phyloP scores from a whole-genome alignment of 345 rosid genomes.

The Rhodomyrtus tomentosa region DNA sequence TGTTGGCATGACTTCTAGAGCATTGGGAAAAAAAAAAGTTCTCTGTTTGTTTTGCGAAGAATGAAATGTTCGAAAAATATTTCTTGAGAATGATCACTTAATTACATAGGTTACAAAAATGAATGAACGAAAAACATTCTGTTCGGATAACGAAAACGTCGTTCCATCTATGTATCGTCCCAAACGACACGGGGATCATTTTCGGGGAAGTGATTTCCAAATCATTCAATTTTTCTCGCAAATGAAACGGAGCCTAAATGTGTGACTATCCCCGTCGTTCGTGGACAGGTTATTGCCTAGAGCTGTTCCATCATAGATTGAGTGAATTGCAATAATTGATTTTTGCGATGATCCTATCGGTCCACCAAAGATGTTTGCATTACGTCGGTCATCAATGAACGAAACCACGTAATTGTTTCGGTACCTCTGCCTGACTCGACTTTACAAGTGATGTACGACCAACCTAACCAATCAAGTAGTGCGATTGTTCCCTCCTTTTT shows the following conservation, averaged over 20 bases:
- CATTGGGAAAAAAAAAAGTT: too few species aligned
- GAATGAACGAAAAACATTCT: background rate
- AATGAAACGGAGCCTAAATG: background rate
- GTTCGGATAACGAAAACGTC: background rate
- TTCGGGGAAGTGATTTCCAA: background rate
- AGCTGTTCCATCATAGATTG: background rate
- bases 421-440: background rate
- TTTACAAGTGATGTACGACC: background rate
- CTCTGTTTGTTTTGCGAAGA: background rate
- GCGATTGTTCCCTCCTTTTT: background rate
- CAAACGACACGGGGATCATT: rapidly evolving
- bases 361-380: background rate
- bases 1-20: background rate
- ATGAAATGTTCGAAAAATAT: background rate
- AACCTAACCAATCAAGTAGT: background rate
- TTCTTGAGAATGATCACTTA: rapidly evolving
- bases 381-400: background rate
- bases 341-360: background rate
- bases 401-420: background rate
- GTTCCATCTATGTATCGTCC: background rate
- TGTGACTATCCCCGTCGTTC: background rate
- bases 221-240: background rate
- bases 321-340: background rate
- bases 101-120: background rate
- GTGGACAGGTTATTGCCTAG: background rate